Evolutionary conservation across 192 early-diverging fungal species (phyloP).

Genomic region (Dimargaris verticillata): DNA sequence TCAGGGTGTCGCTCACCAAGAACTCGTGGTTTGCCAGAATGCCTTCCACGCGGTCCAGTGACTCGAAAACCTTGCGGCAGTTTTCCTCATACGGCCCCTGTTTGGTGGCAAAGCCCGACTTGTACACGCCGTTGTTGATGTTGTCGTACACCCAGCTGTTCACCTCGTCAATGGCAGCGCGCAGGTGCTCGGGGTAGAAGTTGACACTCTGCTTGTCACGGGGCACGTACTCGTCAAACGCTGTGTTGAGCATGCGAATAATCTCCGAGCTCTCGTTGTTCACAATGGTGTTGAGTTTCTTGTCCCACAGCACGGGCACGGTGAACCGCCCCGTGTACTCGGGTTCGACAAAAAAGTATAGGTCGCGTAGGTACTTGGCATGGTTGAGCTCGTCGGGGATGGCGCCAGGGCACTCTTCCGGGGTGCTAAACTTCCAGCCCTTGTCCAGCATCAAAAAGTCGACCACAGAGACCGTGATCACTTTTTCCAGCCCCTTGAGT

Average conservation of each 20-base stretch:
- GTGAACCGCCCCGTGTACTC: conserved; percentile 62
- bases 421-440: conserved; percentile 64
- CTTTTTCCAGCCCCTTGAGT: conserved; percentile 75
- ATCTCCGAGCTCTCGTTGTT: conserved; percentile 97
- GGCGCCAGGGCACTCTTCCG: conserved; percentile 56
- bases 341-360: conserved; percentile 83
- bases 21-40: conserved; percentile 56
- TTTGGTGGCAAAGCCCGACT: conserved; percentile 75
- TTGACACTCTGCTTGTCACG: conserved; percentile 43
- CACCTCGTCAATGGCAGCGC: conserved; percentile 58
- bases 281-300: conserved; percentile 75
- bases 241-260: conserved; percentile 84
- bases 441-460: conserved; percentile 60
- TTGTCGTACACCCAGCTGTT: conserved; percentile 89
- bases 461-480: conserved; percentile 77
- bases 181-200: conserved; percentile 69
- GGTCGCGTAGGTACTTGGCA: conserved; percentile 58
- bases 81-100: conserved; percentile 74
- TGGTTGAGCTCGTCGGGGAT: conserved; percentile 60
- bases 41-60: conserved; percentile 68
- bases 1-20: conserved; percentile 58
- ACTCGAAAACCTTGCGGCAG: conserved; percentile 52
- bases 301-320: conserved; percentile 96
- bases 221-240: conserved; percentile 58
- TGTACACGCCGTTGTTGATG: conserved; percentile 95